Conservation (phyloP, 2,329 filamentous ascomycete species). For the Daldinia sp. region DNA sequence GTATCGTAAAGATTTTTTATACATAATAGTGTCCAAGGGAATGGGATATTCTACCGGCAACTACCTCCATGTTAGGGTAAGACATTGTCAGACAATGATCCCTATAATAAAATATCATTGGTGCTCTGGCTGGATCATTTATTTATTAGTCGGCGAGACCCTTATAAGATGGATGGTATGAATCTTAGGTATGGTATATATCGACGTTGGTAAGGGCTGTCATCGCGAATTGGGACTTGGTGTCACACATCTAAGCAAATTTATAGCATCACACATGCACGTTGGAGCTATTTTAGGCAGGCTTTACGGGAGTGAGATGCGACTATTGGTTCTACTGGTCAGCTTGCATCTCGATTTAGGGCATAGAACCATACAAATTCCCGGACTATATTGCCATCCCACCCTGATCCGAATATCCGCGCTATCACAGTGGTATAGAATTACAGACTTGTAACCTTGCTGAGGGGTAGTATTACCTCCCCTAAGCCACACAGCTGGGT, state of each 20-base stretch:
- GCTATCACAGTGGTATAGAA: constrained; percentile 9
- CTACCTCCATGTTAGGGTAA: no score
- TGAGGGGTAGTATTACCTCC: constrained; percentile 28
- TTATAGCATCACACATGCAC: constrained; percentile 9
- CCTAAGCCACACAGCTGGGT: constrained; percentile 8
- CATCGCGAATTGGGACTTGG: neutral
- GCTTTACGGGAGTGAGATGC: constrained; percentile 11
- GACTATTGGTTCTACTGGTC: constrained; percentile 21
- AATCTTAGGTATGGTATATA: neutral
- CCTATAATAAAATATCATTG: no score
- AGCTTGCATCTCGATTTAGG: constrained; percentile 25
- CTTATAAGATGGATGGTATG: no score
- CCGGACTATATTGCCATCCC: neutral
- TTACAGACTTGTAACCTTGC: constrained; percentile 9
- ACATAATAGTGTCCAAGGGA: no score
- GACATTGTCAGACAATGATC: no score
- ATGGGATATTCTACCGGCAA: no score
- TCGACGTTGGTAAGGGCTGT: neutral
- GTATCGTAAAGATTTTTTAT: no score
- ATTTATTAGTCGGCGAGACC: no score
- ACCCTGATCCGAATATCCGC: neutral
- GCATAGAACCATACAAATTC: constrained; percentile 16
- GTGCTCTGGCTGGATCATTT: no score
- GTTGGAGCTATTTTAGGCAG: constrained; percentile 27
- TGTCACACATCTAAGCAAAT: neutral